A percentile compares a stretch with the other conserved stretches of the same genome.
These are phyloP conservation scores for Apiospora malaysiana DNA, from an alignment of 2,329 filamentous ascomycete genomes.

Conservation along the genomic window DNA sequence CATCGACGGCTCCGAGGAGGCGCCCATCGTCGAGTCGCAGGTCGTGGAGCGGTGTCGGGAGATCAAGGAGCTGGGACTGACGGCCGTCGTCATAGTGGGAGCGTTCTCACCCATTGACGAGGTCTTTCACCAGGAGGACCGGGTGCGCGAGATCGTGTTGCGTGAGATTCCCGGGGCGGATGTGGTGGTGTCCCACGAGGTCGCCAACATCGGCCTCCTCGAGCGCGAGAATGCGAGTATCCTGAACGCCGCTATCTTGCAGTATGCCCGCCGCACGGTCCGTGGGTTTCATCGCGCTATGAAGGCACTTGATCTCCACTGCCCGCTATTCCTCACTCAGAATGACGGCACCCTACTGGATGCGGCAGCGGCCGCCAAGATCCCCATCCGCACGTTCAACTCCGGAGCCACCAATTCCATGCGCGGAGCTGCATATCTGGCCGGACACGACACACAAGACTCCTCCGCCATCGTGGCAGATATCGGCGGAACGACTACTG, in stretches of 20 bases:
- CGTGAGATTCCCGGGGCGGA: slow-evolving; percentile 43
- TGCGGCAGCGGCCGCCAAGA: slow-evolving; percentile 53
- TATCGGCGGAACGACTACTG: slow-evolving; percentile 68
- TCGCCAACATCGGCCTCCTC: slow-evolving; percentile 57
- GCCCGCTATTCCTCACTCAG: slow-evolving; percentile 63
- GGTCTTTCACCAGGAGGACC: slow-evolving; percentile 51
- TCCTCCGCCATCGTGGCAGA: slow-evolving; percentile 61
- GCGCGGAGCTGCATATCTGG: slow-evolving; percentile 64
- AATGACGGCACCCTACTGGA: slow-evolving; percentile 66
- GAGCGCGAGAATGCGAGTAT: slow-evolving; percentile 68
- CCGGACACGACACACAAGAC: slow-evolving; percentile 38
- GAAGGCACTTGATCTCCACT: slow-evolving; percentile 50
- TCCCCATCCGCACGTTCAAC: slow-evolving; percentile 65
- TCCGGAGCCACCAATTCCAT: slow-evolving; percentile 67
- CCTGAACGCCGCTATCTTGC: slow-evolving; percentile 63
- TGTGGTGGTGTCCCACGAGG: slow-evolving; percentile 54
- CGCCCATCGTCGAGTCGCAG: slow-evolving; percentile 45
- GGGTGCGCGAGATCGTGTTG: slow-evolving; percentile 45
- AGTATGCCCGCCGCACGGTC: slow-evolving; percentile 60
- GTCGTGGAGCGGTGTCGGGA: slow-evolving; percentile 43
- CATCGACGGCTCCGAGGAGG: slow-evolving; percentile 52
- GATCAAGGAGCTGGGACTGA: slow-evolving; percentile 47
- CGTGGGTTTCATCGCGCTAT: slow-evolving; percentile 58
- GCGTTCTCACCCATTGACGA: slow-evolving; percentile 57
- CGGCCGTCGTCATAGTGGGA: slow-evolving; percentile 50